Evolutionary conservation across 148 eudicot genomes (phyloP).

Genomic region (Camellia lanceoleosa): DNA sequence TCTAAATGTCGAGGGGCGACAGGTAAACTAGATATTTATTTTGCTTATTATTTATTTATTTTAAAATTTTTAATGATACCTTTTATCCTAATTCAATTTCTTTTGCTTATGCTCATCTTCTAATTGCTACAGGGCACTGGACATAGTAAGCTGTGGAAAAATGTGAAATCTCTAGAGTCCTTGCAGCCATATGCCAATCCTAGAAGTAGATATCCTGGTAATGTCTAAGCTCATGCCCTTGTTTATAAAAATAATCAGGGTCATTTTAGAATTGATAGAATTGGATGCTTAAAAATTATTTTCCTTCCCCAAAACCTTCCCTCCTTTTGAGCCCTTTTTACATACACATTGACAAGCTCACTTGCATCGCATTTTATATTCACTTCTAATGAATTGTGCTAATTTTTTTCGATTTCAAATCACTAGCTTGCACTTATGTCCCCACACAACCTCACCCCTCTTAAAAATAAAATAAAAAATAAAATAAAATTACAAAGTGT

Average conservation of each 20-base stretch:
- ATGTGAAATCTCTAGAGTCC: slow-evolving; percentile 53
- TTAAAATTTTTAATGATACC: background rate
- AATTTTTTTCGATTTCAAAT: too few relatives aligned
- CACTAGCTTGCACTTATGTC: too few relatives aligned
- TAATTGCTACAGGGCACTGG: slow-evolving; percentile 50
- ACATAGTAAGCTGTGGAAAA: slow-evolving; percentile 71
- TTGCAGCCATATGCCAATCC: slow-evolving; percentile 85
- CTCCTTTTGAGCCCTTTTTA: background rate
- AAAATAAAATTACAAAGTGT: too few relatives aligned
- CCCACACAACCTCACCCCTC: too few relatives aligned
- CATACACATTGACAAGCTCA: background rate
- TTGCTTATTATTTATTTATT: background rate
- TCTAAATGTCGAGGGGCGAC: slow-evolving; percentile 31
- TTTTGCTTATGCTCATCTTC: slow-evolving; percentile 1
- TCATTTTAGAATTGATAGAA: background rate
- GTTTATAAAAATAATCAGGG: slow-evolving; percentile 1
- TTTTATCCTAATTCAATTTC: background rate
- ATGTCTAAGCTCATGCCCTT: slow-evolving; percentile 4
- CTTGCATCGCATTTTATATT: background rate
- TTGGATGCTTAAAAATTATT: background rate
- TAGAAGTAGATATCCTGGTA: slow-evolving; percentile 73
- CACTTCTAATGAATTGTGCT: background rate
- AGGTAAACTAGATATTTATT: slow-evolving; percentile 26
- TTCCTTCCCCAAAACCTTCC: background rate
- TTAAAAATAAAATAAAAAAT: too few relatives aligned